Percentiles rank a stretch among this genome's conserved stretches.
phyloP scores from a whole-genome alignment of 2,329 filamentous ascomycete genomes.

The Ascocoryne sarcoides region DNA sequence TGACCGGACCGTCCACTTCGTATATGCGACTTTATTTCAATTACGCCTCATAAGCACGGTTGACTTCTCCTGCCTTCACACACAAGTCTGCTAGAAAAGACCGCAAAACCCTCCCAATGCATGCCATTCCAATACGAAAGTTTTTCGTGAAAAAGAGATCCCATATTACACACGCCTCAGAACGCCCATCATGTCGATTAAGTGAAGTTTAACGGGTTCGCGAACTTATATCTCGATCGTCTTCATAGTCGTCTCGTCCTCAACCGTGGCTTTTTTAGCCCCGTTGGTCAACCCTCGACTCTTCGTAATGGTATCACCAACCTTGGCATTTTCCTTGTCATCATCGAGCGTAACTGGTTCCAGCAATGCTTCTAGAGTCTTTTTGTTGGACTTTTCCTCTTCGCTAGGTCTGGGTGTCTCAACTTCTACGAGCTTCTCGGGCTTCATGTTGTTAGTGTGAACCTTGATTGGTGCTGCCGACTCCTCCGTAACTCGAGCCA shows the following conservation, averaged over 20 bases:
- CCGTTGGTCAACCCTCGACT: constrained; percentile 20
- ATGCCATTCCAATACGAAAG: constrained; percentile 18
- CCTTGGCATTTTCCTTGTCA: constrained; percentile 25
- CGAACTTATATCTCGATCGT: constrained; percentile 28
- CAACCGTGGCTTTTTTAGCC: constrained; percentile 23
- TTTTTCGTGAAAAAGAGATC: constrained; percentile 8
- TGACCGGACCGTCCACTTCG: neutral
- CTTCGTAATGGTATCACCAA: constrained; percentile 9
- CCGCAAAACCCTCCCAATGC: constrained; percentile 18
- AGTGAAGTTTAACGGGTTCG: constrained; percentile 1
- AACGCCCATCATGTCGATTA: constrained; percentile 21
- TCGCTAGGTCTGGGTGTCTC: constrained; percentile 27
- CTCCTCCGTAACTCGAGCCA: constrained; percentile 70
- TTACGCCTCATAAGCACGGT: constrained; percentile 6
- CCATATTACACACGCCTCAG: constrained; percentile 18
- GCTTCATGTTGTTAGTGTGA: constrained; percentile 18
- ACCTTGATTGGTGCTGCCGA: constrained; percentile 20
- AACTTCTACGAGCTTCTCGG: constrained; percentile 29
- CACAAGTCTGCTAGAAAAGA: neutral
- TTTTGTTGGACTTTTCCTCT: constrained; percentile 19
- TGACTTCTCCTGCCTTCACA: neutral
- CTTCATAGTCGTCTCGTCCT: constrained; percentile 29
- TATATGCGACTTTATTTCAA: constrained; percentile 2
- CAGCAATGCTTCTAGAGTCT: constrained; percentile 22
- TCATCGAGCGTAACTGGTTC: constrained; percentile 19